A percentile compares a stretch with the other conserved stretches of the same genome.
Evolutionary conservation across 305 asterid species (phyloP).

Genomic region (Fraxinus greggii): DNA sequence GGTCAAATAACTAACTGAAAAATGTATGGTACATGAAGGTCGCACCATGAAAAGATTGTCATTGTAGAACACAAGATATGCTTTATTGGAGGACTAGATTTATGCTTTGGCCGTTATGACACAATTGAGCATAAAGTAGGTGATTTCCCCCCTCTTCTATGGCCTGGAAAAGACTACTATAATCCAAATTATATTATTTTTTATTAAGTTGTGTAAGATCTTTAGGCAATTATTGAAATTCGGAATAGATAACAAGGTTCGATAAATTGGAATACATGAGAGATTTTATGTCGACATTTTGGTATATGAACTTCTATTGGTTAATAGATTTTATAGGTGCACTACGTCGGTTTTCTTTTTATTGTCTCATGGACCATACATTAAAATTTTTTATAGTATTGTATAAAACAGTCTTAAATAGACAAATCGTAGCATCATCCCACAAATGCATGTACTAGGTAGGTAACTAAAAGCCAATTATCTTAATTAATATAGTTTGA

Average conservation of each 20-base stretch:
- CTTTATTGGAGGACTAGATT: slow-evolving; percentile 88
- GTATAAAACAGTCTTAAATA: neutral
- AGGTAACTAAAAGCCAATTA: neutral
- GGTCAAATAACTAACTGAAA: neutral
- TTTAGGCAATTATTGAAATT: neutral
- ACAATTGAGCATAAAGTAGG: slow-evolving; percentile 73
- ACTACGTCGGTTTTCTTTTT: neutral
- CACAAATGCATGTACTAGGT: neutral
- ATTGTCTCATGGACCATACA: neutral
- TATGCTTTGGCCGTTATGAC: slow-evolving; percentile 94
- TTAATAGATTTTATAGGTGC: neutral
- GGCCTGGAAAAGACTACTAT: slow-evolving; percentile 98
- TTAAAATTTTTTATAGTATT: neutral
- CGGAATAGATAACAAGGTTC: neutral
- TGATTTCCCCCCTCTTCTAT: slow-evolving; percentile 61
- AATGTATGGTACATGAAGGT: slow-evolving; percentile 52
- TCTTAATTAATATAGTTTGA: neutral
- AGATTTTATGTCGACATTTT: neutral
- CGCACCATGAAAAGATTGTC: slow-evolving; percentile 92
- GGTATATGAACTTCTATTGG: neutral
- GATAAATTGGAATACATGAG: neutral
- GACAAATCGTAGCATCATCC: neutral
- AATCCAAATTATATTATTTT: slow-evolving; percentile 69
- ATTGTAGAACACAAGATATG: slow-evolving; percentile 77
- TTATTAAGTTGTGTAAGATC: slow-evolving; percentile 1